phyloP scores from a whole-genome alignment of 129 eudicot species.

The Logfia minima region DNA sequence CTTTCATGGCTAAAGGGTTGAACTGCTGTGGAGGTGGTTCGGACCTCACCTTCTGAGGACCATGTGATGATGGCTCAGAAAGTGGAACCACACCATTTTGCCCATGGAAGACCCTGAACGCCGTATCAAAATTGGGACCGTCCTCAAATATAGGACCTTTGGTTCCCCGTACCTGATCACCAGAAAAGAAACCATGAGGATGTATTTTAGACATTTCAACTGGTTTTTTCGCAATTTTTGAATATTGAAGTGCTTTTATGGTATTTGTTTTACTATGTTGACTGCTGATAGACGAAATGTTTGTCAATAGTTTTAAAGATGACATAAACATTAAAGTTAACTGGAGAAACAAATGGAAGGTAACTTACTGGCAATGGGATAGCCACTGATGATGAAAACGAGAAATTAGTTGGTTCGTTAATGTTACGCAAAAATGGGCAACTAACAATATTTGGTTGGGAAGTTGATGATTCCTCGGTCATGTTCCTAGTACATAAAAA shows the following conservation, averaged over 20 bases:
- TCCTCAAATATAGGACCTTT: slow-evolving; percentile 99
- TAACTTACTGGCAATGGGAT: slow-evolving; percentile 73
- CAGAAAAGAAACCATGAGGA: slow-evolving; percentile 10
- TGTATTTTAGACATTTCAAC: neutral
- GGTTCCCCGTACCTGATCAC: slow-evolving; percentile 55
- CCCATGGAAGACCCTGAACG: slow-evolving; percentile 88
- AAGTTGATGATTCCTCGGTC: slow-evolving; percentile 48
- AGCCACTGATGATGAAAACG: slow-evolving; percentile 64
- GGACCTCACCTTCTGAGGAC: slow-evolving; percentile 45
- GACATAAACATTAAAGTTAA: neutral
- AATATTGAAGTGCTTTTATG: neutral
- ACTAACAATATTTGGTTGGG: slow-evolving; percentile 49
- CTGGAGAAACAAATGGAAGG: neutral
- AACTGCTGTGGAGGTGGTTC: slow-evolving; percentile 60
- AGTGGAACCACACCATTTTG: slow-evolving; percentile 95
- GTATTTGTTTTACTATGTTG: neutral
- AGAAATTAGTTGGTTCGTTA: slow-evolving; percentile 93
- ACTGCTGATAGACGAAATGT: neutral
- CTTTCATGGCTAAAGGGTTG: slow-evolving; percentile 92
- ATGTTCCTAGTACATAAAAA: slow-evolving; percentile 41
- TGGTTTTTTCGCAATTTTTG: neutral
- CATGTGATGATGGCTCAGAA: slow-evolving; percentile 51
- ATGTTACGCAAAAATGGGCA: slow-evolving; percentile 90
- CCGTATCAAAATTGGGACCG: slow-evolving; percentile 90
- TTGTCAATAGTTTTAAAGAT: neutral